A percentile compares a stretch with the other conserved stretches of the same genome.
phyloP scores from a whole-genome alignment of 257 asterid genomes.

The Scutellaria minor region DNA sequence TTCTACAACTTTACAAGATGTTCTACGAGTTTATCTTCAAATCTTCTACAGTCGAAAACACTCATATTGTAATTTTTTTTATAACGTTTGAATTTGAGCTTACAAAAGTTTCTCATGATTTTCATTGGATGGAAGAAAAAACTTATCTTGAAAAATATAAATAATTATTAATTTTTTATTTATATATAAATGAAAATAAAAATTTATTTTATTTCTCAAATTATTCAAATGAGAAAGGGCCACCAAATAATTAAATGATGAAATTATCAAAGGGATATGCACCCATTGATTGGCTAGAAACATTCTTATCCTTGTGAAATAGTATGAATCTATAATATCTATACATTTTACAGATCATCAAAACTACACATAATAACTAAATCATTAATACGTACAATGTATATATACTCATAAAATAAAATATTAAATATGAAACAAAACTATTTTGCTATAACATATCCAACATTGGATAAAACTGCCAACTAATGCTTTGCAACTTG shows the following conservation, averaged over 20 bases:
- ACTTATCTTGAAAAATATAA: not conserved
- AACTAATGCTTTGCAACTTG: slow-evolving; percentile 41
- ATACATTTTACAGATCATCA: not conserved
- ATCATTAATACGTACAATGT: not conserved
- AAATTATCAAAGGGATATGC: too few relatives aligned
- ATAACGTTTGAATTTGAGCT: not conserved
- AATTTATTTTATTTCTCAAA: too few relatives aligned
- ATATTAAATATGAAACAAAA: not conserved
- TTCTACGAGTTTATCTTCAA: slow-evolving; percentile 16
- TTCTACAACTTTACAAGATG: not conserved
- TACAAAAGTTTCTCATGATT: not conserved
- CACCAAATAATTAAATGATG: not conserved
- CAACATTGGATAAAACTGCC: slow-evolving; percentile 42
- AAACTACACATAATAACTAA: not conserved
- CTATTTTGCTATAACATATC: not conserved
- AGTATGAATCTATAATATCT: not conserved
- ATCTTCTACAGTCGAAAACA: not conserved
- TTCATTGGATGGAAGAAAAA: not conserved
- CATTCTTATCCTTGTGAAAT: slow-evolving; percentile 41
- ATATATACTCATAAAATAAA: not conserved
- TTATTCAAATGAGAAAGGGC: not conserved
- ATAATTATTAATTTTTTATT: not conserved
- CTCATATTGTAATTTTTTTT: too few relatives aligned
- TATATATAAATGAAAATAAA: too few relatives aligned
- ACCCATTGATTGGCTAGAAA: not conserved